phyloP scores from a whole-genome alignment of 1,139 yeast species.

The Zygosaccharomyces sapae region DNA sequence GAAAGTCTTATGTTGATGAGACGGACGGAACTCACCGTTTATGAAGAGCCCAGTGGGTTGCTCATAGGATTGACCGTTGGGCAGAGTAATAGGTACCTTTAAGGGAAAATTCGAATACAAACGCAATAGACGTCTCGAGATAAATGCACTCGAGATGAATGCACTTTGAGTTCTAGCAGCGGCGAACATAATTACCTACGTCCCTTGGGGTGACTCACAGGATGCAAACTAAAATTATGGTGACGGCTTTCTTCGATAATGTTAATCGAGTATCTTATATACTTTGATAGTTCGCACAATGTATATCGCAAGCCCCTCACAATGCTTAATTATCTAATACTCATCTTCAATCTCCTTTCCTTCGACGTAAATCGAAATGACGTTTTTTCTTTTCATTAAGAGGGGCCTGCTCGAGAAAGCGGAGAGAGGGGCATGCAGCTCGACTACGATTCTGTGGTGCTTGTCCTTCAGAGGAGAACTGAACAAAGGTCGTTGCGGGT shows the following conservation, averaged over 20 bases:
- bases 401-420: constrained; percentile 1
- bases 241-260: too few species aligned
- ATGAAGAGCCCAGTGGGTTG: constrained; percentile 54
- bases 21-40: constrained; percentile 44
- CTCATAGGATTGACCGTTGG: constrained; percentile 48
- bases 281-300: constrained; percentile 1
- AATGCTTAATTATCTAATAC: constrained; percentile 3
- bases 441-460: not conserved
- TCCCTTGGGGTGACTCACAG: not conserved
- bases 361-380: constrained; percentile 4
- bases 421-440: constrained; percentile 7
- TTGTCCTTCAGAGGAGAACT: not conserved
- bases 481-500: not conserved
- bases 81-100: constrained; percentile 47
- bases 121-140: constrained; percentile 18
- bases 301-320: constrained; percentile 2
- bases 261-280: not conserved
- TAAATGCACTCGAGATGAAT: constrained; percentile 1
- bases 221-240: too few species aligned
- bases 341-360: constrained; percentile 2
- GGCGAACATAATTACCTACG: constrained; percentile 8
- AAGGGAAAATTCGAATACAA: constrained; percentile 41
- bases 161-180: constrained; percentile 16
- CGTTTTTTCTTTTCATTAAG: constrained; percentile 1
- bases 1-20: constrained; percentile 41